These are phyloP conservation scores for Spergularia marina DNA, from an alignment of 148 eudicot genomes.

Conservation along the genomic window DNA sequence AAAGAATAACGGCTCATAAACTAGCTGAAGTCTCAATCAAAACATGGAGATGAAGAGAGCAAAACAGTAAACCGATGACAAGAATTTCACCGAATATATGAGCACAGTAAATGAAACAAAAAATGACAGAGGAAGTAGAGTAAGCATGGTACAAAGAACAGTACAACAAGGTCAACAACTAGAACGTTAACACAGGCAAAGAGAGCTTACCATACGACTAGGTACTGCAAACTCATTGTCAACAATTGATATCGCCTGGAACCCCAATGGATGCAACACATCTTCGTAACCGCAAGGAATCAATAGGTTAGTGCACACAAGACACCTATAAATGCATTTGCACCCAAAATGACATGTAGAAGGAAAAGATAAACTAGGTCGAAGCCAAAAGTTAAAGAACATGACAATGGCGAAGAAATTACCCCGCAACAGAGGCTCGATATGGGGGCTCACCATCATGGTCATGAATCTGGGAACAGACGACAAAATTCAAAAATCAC, in stretches of 20 bases:
- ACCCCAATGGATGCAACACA: slow-evolving; percentile 55
- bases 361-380: not conserved
- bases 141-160: not conserved
- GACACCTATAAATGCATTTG: too few relatives aligned
- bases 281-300: slow-evolving; percentile 57
- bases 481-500: not conserved
- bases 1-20: not conserved
- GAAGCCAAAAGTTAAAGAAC: slow-evolving; percentile 2
- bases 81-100: not conserved
- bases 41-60: not conserved
- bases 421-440: slow-evolving; percentile 55
- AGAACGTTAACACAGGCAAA: not conserved
- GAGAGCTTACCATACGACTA: slow-evolving; percentile 49
- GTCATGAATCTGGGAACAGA: slow-evolving; percentile 55
- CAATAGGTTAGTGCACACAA: not conserved
- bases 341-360: not conserved
- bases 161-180: too few relatives aligned
- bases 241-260: slow-evolving; percentile 45
- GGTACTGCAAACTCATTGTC: slow-evolving; percentile 67
- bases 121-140: too few relatives aligned
- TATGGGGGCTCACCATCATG: slow-evolving; percentile 85
- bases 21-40: not conserved
- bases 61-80: not conserved
- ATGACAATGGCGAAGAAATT: slow-evolving; percentile 24
- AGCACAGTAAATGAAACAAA: too few relatives aligned